Conservation (phyloP, 1,139 yeast genomes). For the Pichia kudriavzevii region DNA sequence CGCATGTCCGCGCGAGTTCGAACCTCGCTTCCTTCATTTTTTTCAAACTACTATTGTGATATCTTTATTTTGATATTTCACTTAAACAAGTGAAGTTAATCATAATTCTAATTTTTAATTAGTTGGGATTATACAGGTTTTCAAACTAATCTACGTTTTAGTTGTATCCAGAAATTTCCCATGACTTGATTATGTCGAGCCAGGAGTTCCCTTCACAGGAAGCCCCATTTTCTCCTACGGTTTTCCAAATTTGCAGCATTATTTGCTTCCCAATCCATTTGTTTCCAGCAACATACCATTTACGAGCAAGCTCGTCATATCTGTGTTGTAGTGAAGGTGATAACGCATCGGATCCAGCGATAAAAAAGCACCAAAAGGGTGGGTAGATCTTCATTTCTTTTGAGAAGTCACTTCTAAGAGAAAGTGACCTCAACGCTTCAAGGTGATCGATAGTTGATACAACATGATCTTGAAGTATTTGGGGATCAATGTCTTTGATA, state of each 20-base stretch:
- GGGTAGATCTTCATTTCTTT: slow-evolving; percentile 25
- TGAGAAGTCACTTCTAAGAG: slow-evolving; percentile 17
- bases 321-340: slow-evolving; percentile 25
- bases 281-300: slow-evolving; percentile 29
- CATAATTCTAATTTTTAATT: no score
- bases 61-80: no score
- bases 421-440: slow-evolving; percentile 26
- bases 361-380: slow-evolving; percentile 42
- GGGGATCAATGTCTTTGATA: slow-evolving; percentile 34
- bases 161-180: slow-evolving; percentile 35
- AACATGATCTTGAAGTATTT: slow-evolving; percentile 32
- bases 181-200: slow-evolving; percentile 47
- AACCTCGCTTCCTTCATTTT: slow-evolving; percentile 69
- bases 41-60: background rate
- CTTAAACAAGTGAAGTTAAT: no score
- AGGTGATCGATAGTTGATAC: slow-evolving; percentile 30
- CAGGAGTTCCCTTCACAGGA: slow-evolving; percentile 39
- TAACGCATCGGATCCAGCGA: slow-evolving; percentile 41
- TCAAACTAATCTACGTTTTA: no score
- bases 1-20: slow-evolving; percentile 73
- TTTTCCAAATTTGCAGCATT: slow-evolving; percentile 44
- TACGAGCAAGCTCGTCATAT: slow-evolving; percentile 31
- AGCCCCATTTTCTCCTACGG: slow-evolving; percentile 12
- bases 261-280: slow-evolving; percentile 51
- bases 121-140: no score